Base-by-base conservation (phyloP, 371 early-diverging fungal genomes). In the Rhizopus microsporus region DNA sequence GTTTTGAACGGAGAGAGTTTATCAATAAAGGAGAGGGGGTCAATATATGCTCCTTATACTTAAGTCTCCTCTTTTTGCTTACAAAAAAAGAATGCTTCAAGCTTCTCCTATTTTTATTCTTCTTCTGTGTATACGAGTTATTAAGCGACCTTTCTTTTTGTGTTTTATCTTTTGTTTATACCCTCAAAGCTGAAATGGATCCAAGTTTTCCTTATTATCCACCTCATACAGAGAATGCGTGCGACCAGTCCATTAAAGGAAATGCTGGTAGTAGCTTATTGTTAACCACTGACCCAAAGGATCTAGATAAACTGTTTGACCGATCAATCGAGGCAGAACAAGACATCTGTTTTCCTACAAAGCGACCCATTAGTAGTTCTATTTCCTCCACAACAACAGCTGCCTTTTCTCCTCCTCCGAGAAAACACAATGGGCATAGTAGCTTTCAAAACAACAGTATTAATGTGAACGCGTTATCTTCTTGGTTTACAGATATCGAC, bases 271-370 rank as follows among this genome's bases (percentile, higher is more conserved):
- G 43, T 17, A 44, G 31, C 15, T 43, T 51, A 39, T 54, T 59
- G 40, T 29, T 68, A 15, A 35, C 30, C 5, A 57, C 51, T 5
- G 61, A 60, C 16, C 65, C 56, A 1, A 56, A 53, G 37, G 61
- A 60, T 32, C 47, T 68, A 32, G 60, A 64, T 32, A 46, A 60
- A 46, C 31, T 68, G 23, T 68, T 68, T 54, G 53, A 57, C n/a
- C 55, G 68, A 48, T 47, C 59, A 7, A 39, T 51, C 8, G 54
- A 60, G 10, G 49, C 33, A 9, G 64, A 63, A 40, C 48, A 57
- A 34, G 68, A 64, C 30, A 64, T 68, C 39, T 64, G 61, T 39
- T 68, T 68, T 39, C 68, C 59, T 17, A 23, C 60, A 37, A 48
- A 54, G 7, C 44, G 33, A 54, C 16, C 7, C 3, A 47, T 0